phyloP scores from a whole-genome alignment of 352 stramenopile species.

The Phytophthora megakarya region DNA sequence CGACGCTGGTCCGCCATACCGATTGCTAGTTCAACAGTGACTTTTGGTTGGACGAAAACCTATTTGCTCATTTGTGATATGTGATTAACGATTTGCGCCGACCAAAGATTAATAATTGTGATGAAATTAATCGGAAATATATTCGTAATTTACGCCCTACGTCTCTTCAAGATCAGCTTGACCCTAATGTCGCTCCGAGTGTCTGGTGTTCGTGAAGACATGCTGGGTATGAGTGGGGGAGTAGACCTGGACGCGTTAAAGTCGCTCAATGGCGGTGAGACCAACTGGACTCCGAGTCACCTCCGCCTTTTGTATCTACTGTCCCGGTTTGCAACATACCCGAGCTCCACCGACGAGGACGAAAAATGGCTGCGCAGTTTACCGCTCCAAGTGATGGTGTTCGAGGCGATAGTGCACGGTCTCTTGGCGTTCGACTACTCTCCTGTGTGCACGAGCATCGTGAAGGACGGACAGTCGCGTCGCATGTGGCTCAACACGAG shows the following conservation, averaged over 20 bases:
- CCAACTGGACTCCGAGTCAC: constrained; percentile 88
- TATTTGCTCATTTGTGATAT: no score
- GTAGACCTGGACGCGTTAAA: constrained; percentile 9
- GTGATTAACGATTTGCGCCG: no score
- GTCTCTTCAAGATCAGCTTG: constrained; percentile 16
- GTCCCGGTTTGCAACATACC: constrained; percentile 94
- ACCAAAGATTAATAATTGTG: no score
- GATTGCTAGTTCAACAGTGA: no score
- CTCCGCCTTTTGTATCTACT: constrained; percentile 96
- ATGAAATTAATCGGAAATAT: no score
- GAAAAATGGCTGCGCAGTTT: constrained; percentile 96
- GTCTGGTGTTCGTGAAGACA: constrained; percentile 40
- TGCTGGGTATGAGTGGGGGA: constrained; percentile 33
- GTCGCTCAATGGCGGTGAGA: not conserved
- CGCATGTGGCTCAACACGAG: constrained; percentile 95
- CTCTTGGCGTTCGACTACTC: constrained; percentile 98
- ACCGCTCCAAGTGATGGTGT: constrained; percentile 95
- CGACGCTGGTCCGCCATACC: not conserved
- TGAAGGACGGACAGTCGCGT: constrained; percentile 87
- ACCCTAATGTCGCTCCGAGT: constrained; percentile 24
- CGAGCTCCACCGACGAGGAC: constrained; percentile 87
- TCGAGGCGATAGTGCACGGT: constrained; percentile 95
- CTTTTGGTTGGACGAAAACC: no score
- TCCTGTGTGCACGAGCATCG: constrained; percentile 93
- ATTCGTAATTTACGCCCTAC: not conserved